phyloP scores from a whole-genome alignment of 768 basidiomycete genomes.

The Auricularia heimuer region DNA sequence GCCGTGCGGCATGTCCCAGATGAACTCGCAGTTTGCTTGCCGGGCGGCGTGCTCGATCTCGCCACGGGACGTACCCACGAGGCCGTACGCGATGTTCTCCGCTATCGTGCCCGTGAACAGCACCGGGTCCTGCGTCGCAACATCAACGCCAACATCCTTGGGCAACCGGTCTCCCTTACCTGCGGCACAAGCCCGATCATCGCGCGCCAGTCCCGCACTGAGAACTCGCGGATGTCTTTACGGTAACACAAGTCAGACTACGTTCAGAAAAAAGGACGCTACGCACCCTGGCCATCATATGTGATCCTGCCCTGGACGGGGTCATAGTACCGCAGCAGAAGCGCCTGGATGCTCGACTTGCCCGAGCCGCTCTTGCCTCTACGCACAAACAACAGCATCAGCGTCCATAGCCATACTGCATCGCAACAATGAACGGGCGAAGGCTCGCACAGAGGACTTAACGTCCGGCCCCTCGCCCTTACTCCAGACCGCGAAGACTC shows the following conservation, averaged over 20 bases:
- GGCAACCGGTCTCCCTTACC: constrained; percentile 18
- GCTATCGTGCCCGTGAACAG: constrained; percentile 90
- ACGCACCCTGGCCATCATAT: constrained; percentile 73
- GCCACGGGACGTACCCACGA: constrained; percentile 59
- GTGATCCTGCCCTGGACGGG: constrained; percentile 74
- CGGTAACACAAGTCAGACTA: too few relatives aligned
- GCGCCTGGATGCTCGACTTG: constrained; percentile 84
- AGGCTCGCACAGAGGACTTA: too few relatives aligned
- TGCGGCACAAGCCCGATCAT: constrained; percentile 94
- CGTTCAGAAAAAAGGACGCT: too few relatives aligned
- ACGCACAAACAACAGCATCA: constrained; percentile 7
- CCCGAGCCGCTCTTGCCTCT: constrained; percentile 91
- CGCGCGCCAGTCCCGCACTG: constrained; percentile 74
- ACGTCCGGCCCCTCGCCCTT: too few relatives aligned
- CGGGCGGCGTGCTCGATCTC: constrained; percentile 83
- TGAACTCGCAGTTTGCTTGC: constrained; percentile 91
- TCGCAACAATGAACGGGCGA: too few relatives aligned
- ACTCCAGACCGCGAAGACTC: too few relatives aligned
- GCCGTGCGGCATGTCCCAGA: constrained; percentile 88
- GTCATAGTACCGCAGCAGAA: constrained; percentile 84
- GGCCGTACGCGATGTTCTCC: constrained; percentile 88
- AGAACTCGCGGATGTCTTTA: constrained; percentile 79
- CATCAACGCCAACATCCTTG: neutral
- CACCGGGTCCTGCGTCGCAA: constrained; percentile 51
- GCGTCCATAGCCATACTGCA: too few relatives aligned